Percentiles rank a stretch among this genome's conserved stretches.
Evolutionary conservation across 257 asterid species (phyloP).

Genomic region (Solanum lycopersicoides): DNA sequence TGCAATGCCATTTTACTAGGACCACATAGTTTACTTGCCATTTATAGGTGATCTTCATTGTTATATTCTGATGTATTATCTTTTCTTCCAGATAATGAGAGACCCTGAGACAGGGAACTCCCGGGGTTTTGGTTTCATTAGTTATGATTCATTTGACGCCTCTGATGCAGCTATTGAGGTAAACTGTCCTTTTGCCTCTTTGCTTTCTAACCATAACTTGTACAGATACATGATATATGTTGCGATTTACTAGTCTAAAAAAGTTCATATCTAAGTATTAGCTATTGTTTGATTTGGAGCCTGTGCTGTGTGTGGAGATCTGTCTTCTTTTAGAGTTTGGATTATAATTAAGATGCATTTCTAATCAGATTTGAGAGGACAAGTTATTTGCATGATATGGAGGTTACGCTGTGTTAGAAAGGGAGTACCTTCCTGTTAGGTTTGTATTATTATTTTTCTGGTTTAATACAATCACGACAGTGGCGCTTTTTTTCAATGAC

Average conservation of each 20-base stretch:
- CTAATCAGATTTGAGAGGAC: not conserved
- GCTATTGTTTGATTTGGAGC: not conserved
- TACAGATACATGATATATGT: not conserved
- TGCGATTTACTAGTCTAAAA: not conserved
- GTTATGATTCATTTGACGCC: slow-evolving; percentile 91
- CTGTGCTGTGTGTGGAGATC: not conserved
- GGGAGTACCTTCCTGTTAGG: not conserved
- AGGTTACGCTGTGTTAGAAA: not conserved
- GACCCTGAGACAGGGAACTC: slow-evolving; percentile 97
- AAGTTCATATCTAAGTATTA: not conserved
- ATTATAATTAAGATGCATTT: not conserved
- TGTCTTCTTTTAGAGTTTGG: not conserved
- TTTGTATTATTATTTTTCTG: not conserved
- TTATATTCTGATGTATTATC: not conserved
- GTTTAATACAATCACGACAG: not conserved
- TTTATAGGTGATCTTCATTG: not conserved
- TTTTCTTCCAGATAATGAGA: slow-evolving; percentile 75
- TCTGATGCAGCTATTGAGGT: slow-evolving; percentile 97
- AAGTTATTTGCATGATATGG: not conserved
- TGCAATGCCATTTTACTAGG: not conserved
- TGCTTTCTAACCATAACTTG: not conserved
- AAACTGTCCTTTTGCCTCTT: not conserved
- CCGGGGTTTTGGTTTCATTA: slow-evolving; percentile 91
- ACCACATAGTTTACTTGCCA: not conserved
- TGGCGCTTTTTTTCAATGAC: not conserved